Evolutionary conservation across 805 yeast species (phyloP), one percentile per base, ranked within the genome.

Genomic region (Lipomyces spencermartinsiae): DNA sequence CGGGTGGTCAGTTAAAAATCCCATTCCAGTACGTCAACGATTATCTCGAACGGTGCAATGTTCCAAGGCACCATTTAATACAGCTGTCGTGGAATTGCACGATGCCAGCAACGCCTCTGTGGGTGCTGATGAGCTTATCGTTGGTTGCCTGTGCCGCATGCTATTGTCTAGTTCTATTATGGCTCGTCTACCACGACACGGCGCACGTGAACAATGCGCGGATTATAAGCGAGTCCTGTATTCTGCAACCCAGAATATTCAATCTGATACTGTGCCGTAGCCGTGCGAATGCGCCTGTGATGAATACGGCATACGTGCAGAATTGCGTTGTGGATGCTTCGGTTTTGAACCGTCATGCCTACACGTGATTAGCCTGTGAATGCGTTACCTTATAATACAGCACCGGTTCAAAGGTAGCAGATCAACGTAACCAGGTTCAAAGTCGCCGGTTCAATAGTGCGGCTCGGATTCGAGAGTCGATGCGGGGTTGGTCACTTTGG

Each of bases 1-100:
- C 29, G 84, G 84, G 75, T 82, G 81, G 63, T 74, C 76, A 2
- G 71, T 60, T 46, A 69, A 64, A 46, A 69, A 69, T 9, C 72
- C 72, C 72, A 69, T 69, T 35, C 33, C 51, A 19, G 35, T 25
- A 6, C 7, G 3, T 43, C 25, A 22, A 43, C 2, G 19, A 19
- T 43, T 43, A 25, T 25, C 29, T 25, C 3, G 29, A 25, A 25
- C 29, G 29, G 3, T 25, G 29, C 1, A 25, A 25, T 25, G 29
- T 3, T 25, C 29, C 29, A 25, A 25, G 29, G 29, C 29, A 25
- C 29, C 29, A 25, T 25, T 25, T 25, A 25, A 25, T 25, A 25
- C 29, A n/a, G n/a, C n/a, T n/a, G n/a, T n/a, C n/a, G n/a, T n/a
- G n/a, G n/a, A n/a, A n/a, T n/a, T n/a, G n/a, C n/a, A n/a, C n/a